Evolutionary conservation across 768 basidiomycete species (phyloP).

Genomic region (Russula griseocarnosa): DNA sequence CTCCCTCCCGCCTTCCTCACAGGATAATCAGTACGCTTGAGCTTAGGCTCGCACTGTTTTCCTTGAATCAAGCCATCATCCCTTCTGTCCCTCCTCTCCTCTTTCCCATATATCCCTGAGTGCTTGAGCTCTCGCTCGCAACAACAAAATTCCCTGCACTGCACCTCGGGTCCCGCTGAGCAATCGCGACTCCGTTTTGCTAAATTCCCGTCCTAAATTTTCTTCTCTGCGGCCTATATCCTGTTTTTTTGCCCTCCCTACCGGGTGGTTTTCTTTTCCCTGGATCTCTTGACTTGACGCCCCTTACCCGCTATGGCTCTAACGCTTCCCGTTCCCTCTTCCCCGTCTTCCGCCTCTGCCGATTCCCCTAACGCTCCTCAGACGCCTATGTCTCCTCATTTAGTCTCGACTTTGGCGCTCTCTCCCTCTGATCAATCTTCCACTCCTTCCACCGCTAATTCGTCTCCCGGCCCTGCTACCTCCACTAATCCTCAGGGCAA

Average conservation of each 20-base stretch:
- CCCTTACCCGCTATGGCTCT: conserved; percentile 38
- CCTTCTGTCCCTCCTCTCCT: conserved; percentile 23
- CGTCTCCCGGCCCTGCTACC: conserved; percentile 25
- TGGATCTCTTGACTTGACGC: conserved; percentile 18
- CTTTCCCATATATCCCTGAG: conserved; percentile 11
- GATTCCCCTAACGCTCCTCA: conserved; percentile 45
- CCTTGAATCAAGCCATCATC: conserved; percentile 32
- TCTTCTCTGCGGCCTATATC: conserved; percentile 23
- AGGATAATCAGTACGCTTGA: conserved; percentile 40
- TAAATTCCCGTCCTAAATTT: conserved; percentile 20
- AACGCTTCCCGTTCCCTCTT: conserved; percentile 39
- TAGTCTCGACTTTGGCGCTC: conserved; percentile 39
- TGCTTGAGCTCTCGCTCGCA: conserved; percentile 25
- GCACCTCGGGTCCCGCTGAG: conserved; percentile 49
- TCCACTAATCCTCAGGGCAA: conserved; percentile 45
- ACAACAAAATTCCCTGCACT: conserved; percentile 39
- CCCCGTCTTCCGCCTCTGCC: conserved; percentile 41
- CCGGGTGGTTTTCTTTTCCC: background rate
- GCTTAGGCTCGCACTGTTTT: conserved; percentile 31
- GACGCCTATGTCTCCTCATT: conserved; percentile 46
- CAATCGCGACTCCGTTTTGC: conserved; percentile 43
- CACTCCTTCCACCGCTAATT: conserved; percentile 27
- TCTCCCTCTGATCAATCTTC: conserved; percentile 34
- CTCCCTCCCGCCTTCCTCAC: conserved; percentile 49
- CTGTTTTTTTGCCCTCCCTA: conserved; percentile 28